Evolutionary conservation across 2,329 filamentous ascomycete genomes (phyloP).

Genomic region (Akanthomyces muscarius): DNA sequence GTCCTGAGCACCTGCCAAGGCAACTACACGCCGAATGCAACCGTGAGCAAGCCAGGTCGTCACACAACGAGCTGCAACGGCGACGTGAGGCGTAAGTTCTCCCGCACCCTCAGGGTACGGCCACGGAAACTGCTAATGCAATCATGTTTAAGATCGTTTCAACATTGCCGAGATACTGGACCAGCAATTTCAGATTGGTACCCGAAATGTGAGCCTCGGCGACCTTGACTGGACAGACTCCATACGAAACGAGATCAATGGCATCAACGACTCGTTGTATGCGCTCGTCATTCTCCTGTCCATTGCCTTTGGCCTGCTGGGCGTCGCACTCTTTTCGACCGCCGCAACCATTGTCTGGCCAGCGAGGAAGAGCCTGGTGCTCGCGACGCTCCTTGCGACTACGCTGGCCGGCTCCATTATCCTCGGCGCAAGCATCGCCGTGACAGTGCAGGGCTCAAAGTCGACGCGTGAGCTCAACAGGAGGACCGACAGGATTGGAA

Average conservation of each 20-base stretch:
- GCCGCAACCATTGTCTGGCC: conserved; percentile 34
- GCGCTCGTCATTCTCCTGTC: conserved; percentile 47
- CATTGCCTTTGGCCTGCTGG: conserved; percentile 39
- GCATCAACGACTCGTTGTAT: conserved; percentile 47
- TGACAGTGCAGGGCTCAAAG: conserved; percentile 30
- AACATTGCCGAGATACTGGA: conserved; percentile 47
- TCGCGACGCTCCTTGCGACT: conserved; percentile 37
- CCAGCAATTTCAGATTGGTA: conserved; percentile 42
- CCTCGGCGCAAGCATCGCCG: conserved; percentile 40
- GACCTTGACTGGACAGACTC: conserved; percentile 42
- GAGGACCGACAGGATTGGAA: neutral
- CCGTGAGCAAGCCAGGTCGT: conserved; percentile 32
- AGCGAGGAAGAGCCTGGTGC: conserved; percentile 23
- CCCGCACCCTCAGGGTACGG: neutral
- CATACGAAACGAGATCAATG: conserved; percentile 45
- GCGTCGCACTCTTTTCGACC: conserved; percentile 40
- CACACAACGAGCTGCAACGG: conserved; percentile 45
- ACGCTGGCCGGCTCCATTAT: conserved; percentile 35
- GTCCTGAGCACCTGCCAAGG: conserved; percentile 46
- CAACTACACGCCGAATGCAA: conserved; percentile 41
- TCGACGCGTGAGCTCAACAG: neutral
- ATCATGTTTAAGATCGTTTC: conserved; percentile 24
- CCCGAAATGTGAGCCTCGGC: conserved; percentile 40
- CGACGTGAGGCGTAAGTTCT: conserved; percentile 35
- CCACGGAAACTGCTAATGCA: neutral